A percentile compares a stretch with the other conserved stretches of the same genome.
Evolutionary conservation across 129 eudicot species (phyloP).

Genomic region (Daucus carota): DH1_v3.0 NC_030381.2:33791501-33792000

Average conservation of each 20-base stretch:
- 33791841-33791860: background rate
- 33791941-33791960: slow-evolving; percentile 68
- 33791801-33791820: background rate
- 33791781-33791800: background rate
- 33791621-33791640: slow-evolving; percentile 6
- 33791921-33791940: slow-evolving; percentile 35
- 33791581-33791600: slow-evolving; percentile 7
- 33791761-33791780: background rate
- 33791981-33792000: slow-evolving; percentile 35
- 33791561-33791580: background rate
- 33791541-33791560: background rate
- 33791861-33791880: background rate
- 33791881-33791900: slow-evolving; percentile 6
- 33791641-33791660: slow-evolving; percentile 17
- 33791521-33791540: background rate
- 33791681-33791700: slow-evolving; percentile 6
- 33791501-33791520: background rate
- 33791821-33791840: background rate
- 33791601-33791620: slow-evolving; percentile 11
- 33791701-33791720: slow-evolving; percentile 5
- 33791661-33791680: slow-evolving; percentile 8
- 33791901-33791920: slow-evolving; percentile 18
- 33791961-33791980: slow-evolving; percentile 40
- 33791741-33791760: background rate
- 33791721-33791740: background rate